Conservation (phyloP, 1,284 basidiomycete species). For the Mycena sp. region DNA sequence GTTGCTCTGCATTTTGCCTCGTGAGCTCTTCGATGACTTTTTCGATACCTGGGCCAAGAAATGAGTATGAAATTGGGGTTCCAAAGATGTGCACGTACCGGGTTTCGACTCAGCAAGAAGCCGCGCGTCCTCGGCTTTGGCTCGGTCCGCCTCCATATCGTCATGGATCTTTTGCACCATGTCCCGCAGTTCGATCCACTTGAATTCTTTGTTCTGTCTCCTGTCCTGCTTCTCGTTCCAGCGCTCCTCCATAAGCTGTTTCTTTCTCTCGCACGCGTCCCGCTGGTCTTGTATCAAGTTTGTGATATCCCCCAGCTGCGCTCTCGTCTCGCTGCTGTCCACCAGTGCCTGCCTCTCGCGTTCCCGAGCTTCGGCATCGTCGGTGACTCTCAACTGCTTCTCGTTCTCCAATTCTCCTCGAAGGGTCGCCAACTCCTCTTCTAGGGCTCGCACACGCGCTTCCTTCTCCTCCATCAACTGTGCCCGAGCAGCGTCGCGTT, state of each 20-base stretch:
- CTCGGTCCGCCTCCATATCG: slow-evolving; percentile 60
- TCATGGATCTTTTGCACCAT: slow-evolving; percentile 66
- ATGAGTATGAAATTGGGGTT: slow-evolving; percentile 5
- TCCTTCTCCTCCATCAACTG: slow-evolving; percentile 60
- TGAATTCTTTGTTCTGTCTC: slow-evolving; percentile 62
- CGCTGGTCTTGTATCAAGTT: slow-evolving; percentile 72
- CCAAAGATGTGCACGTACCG: slow-evolving; percentile 48
- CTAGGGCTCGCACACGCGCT: slow-evolving; percentile 62
- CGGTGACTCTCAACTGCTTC: slow-evolving; percentile 60
- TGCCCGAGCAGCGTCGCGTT: slow-evolving; percentile 56
- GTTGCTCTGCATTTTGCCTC: slow-evolving; percentile 61
- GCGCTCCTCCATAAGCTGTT: slow-evolving; percentile 61
- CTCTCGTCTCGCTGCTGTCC: slow-evolving; percentile 64
- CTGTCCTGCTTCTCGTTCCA: slow-evolving; percentile 66
- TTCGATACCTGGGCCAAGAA: slow-evolving; percentile 53
- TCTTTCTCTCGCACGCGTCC: slow-evolving; percentile 64
- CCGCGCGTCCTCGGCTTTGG: slow-evolving; percentile 59
- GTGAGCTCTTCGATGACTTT: slow-evolving; percentile 61
- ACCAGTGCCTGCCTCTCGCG: slow-evolving; percentile 65
- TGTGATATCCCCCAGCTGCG: slow-evolving; percentile 72
- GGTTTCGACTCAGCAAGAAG: slow-evolving; percentile 57
- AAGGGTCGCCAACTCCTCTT: slow-evolving; percentile 68
- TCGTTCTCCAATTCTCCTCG: slow-evolving; percentile 65
- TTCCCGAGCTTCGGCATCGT: slow-evolving; percentile 69
- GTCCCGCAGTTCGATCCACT: slow-evolving; percentile 61